Percentiles rank a stretch among this genome's conserved stretches.
phyloP scores from a whole-genome alignment of 257 asterid species.

The Coffea eugenioides region DNA sequence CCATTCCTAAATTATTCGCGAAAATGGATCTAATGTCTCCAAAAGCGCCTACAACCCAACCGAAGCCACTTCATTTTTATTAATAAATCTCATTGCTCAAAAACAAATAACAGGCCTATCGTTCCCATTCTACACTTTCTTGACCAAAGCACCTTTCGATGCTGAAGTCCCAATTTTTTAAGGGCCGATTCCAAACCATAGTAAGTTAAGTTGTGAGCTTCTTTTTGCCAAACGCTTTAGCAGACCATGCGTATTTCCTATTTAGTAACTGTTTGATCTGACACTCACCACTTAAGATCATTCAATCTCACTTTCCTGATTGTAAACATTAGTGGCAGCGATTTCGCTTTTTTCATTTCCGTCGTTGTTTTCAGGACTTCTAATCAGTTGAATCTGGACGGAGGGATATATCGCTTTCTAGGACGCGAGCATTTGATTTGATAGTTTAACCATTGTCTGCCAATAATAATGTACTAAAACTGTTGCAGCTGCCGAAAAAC shows the following conservation, averaged over 20 bases:
- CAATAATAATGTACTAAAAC: neutral
- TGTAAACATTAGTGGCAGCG: neutral
- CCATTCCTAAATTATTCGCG: constrained; percentile 18
- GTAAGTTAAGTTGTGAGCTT: neutral
- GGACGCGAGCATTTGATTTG: constrained; percentile 12
- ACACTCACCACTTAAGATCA: neutral
- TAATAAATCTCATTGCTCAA: constrained; percentile 24
- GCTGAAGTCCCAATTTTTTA: constrained; percentile 3
- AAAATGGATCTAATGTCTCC: constrained; percentile 30
- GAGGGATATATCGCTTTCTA: neutral
- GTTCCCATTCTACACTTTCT: constrained; percentile 3
- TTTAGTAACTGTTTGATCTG: neutral
- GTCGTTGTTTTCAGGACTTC: neutral
- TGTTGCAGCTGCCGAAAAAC: neutral
- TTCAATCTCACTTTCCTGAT: neutral
- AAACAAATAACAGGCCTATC: constrained; percentile 1
- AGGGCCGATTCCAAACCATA: neutral
- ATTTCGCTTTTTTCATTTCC: neutral
- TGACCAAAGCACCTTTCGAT: constrained; percentile 4
- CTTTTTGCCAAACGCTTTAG: neutral
- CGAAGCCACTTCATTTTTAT: constrained; percentile 36
- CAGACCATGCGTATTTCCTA: constrained; percentile 8
- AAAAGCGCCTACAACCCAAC: constrained; percentile 38
- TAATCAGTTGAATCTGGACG: neutral
- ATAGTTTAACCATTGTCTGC: constrained; percentile 11